These are phyloP conservation scores for Coelastrella sp. DNA, from an alignment of 139 green algal genomes.

Conservation along the genomic window DNA sequence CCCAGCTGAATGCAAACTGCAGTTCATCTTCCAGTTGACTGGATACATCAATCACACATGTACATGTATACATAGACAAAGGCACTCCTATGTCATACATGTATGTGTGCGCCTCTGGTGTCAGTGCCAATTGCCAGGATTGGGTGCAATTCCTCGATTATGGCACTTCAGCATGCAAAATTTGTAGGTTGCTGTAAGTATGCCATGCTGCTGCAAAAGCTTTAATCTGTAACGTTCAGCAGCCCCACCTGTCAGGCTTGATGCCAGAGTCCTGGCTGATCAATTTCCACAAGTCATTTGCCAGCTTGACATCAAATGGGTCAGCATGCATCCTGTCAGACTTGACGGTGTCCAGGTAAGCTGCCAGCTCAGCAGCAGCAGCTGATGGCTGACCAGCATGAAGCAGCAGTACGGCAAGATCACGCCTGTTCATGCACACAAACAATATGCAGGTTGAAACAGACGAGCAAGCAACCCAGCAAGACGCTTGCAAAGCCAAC, in stretches of 20 bases:
- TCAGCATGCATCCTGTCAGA: constrained; percentile 4
- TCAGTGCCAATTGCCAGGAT: not conserved
- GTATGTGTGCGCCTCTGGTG: too few species aligned
- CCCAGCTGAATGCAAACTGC: too few species aligned
- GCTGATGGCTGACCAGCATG: constrained; percentile 62
- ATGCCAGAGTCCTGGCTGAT: constrained; percentile 8
- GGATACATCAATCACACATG: too few species aligned
- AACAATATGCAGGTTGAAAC: too few species aligned
- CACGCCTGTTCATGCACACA: constrained; percentile 41
- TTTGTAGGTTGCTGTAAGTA: too few species aligned
- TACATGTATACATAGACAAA: too few species aligned
- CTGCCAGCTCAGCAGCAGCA: constrained; percentile 65
- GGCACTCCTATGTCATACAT: too few species aligned
- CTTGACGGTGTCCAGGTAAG: constrained; percentile 44
- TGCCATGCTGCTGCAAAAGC: not conserved
- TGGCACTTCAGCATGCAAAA: not conserved
- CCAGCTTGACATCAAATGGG: constrained; percentile 47
- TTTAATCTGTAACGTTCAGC: not conserved
- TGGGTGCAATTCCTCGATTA: not conserved
- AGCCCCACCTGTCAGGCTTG: not conserved
- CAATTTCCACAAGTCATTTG: constrained; percentile 32
- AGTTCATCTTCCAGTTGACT: too few species aligned
- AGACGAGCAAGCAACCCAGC: too few species aligned
- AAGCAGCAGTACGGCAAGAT: constrained; percentile 71
- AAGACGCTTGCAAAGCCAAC: too few species aligned